Base-by-base conservation (phyloP, 2,329 filamentous ascomycete species). In the Fusarium staphyleae region DNA sequence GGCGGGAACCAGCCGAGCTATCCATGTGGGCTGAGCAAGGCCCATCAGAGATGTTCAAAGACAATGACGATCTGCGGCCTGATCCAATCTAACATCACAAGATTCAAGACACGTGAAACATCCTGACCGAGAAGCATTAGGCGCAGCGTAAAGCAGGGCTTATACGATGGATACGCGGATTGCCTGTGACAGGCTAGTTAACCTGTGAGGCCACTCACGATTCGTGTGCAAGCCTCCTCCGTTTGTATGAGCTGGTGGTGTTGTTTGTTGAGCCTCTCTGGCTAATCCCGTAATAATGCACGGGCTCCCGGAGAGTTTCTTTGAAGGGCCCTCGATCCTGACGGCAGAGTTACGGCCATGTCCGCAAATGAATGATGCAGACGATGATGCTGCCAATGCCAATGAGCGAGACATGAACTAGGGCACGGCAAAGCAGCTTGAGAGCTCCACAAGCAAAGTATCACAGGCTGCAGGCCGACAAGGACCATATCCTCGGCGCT, bases 401-500 rank as follows among this genome's bases (percentile, higher is more conserved):
- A 22, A 16, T n/a, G 14, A 14, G 22, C 32, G 29, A 26, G 35
- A 22, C 26, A 34, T 13, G 3, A 30, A 3, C 15, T 28, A 33
- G 46, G 19, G 39, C 30, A 43, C 14, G 37, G 18, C 19, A 15
- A 26, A 24, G 22, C 33, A 28, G 26, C 42, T 46, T 16, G 29
- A 37, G 39, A 46, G 22, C 46, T 61, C 60, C 60, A 61, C 52
- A 29, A 28, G 34, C 49, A 58, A 63, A 52, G 60, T 63, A 63
- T 63, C 60, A 61, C 55, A 57, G 22, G 50, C 41, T 16, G 34
- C 37, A 61, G 48, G 43, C 59, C 45, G 48, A 53, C 55, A 57
- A 34, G 52, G 55, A 53, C 49, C 22, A 57, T 49, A 45, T 57
- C n/a, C 28, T 44, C 18, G 24, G 28, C 58, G 36, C 49, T 58